Evolutionary conservation across 2,329 filamentous ascomycete species (phyloP).

Genomic region (Corniculantispora saksenae): DNA sequence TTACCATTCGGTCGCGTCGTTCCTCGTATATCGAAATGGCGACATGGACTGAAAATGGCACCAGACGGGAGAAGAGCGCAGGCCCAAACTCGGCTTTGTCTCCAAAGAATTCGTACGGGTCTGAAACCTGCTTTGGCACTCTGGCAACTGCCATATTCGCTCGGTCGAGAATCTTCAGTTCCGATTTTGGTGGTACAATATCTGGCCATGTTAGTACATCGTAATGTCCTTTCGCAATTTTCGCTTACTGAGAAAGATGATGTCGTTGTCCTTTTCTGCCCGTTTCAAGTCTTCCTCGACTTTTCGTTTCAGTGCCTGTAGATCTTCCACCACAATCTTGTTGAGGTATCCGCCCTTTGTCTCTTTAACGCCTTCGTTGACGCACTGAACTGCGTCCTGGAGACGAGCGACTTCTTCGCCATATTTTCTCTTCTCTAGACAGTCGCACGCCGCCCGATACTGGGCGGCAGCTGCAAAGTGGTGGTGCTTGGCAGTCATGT

Average conservation of each 20-base stretch:
- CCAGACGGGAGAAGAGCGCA: constrained; percentile 84
- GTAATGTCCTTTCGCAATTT: no score
- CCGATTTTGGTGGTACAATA: constrained; percentile 82
- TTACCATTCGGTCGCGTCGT: constrained; percentile 84
- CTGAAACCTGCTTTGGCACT: constrained; percentile 77
- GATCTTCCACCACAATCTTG: constrained; percentile 76
- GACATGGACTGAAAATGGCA: constrained; percentile 93
- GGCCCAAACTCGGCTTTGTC: constrained; percentile 79
- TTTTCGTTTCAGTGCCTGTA: constrained; percentile 78
- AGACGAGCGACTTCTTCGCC: constrained; percentile 92
- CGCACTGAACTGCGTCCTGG: constrained; percentile 77
- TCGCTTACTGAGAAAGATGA: constrained; percentile 81
- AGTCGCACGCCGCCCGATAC: constrained; percentile 86
- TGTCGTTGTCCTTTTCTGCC: constrained; percentile 93
- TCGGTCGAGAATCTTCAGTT: constrained; percentile 81
- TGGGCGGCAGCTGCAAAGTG: constrained; percentile 96
- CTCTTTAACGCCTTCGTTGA: constrained; percentile 85
- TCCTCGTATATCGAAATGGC: constrained; percentile 96
- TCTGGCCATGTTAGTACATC: constrained; percentile 48
- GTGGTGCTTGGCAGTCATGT: constrained; percentile 94
- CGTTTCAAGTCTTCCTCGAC: constrained; percentile 87
- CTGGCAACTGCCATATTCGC: constrained; percentile 84
- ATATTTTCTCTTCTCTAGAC: constrained; percentile 89
- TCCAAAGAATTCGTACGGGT: constrained; percentile 78
- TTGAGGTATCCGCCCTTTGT: constrained; percentile 72